Percentiles rank a stretch among this genome's conserved stretches.
These are phyloP conservation scores for Pythium utonaiense DNA, from an alignment of 352 stramenopile species.

Conservation along the genomic window DNA sequence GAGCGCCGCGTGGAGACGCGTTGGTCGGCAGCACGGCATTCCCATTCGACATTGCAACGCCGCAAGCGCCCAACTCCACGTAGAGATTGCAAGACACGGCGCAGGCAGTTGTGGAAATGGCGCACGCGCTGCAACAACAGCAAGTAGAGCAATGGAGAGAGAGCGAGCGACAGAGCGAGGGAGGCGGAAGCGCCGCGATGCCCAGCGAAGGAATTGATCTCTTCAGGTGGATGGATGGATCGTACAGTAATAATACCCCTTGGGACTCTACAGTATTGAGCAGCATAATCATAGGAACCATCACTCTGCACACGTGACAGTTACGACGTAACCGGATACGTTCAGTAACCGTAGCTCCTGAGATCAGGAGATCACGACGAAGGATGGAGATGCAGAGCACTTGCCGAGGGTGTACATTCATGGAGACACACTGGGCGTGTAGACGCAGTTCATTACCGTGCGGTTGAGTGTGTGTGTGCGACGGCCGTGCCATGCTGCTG, in stretches of 20 bases:
- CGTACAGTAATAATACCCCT: no score
- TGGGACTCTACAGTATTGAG: neutral
- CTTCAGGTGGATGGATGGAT: neutral
- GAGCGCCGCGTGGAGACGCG: conserved; percentile 2
- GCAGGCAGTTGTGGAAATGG: neutral
- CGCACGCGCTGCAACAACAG: neutral
- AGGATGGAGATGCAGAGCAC: no score
- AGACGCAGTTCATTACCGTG: no score
- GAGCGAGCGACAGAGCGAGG: no score
- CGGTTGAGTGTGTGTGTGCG: neutral
- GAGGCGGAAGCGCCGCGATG: conserved; percentile 10
- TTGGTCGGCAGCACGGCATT: conserved; percentile 18
- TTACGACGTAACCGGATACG: neutral
- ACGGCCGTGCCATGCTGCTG: no score
- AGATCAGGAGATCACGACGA: no score
- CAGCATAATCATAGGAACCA: neutral
- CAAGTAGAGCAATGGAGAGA: neutral
- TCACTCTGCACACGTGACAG: neutral
- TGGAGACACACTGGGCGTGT: no score
- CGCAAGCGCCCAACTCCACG: neutral
- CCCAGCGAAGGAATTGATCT: conserved; percentile 8
- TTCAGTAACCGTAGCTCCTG: no score
- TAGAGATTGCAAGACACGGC: neutral
- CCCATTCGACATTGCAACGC: conserved; percentile 4
- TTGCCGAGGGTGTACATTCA: no score